Conservation (phyloP, 345 rosid genomes). For the Clausena lansium region DNA sequence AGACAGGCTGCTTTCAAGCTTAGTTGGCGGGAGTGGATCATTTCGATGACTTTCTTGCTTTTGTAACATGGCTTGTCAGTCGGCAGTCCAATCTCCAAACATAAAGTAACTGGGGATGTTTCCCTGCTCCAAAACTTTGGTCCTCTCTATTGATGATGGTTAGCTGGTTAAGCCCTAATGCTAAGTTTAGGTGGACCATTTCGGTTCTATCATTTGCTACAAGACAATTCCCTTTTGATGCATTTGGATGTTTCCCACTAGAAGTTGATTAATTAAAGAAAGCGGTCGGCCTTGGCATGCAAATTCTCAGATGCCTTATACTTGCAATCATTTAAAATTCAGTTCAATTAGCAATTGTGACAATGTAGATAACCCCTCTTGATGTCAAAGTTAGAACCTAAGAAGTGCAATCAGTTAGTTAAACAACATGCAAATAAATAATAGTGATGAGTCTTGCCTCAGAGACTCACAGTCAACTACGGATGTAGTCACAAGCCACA, state of each 20-base stretch:
- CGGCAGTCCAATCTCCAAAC: neutral
- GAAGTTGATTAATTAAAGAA: neutral
- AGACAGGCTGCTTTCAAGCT: neutral
- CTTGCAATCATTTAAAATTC: neutral
- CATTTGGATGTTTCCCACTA: neutral
- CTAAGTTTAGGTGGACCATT: neutral
- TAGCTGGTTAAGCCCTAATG: slow-evolving; percentile 2
- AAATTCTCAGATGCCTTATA: neutral
- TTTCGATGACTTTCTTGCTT: no score
- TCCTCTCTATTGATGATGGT: slow-evolving; percentile 10
- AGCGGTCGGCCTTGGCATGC: neutral
- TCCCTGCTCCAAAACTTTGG: neutral
- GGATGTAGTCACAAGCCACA: neutral
- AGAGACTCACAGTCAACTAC: neutral
- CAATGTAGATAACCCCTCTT: neutral
- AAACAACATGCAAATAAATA: neutral
- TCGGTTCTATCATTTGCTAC: neutral
- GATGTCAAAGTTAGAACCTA: neutral
- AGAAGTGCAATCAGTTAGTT: neutral
- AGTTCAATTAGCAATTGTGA: neutral
- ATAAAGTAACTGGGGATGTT: neutral
- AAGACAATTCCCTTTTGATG: neutral
- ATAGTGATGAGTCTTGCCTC: neutral
- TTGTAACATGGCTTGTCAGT: slow-evolving; percentile 17
- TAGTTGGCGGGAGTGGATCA: neutral